Evolutionary conservation across 1,284 basidiomycete genomes (phyloP), one percentile per base, ranked within the genome.

Genomic region (Microbotryum saponariae): DNA sequence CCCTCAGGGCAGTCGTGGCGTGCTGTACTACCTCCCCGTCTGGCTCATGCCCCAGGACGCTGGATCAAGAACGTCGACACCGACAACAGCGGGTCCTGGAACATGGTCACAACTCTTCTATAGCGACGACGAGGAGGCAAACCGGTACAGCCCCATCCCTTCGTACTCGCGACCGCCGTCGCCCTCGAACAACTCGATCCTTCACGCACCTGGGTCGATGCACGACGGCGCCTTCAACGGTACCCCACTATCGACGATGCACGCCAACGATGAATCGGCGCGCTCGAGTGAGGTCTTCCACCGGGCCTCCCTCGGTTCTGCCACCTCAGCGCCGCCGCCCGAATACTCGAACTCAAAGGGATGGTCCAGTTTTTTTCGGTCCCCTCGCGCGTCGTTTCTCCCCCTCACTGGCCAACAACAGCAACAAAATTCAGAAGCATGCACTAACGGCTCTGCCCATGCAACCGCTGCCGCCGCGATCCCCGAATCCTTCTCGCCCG

Each of bases 171-270:
- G 67, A 31, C 67, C 67, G 10, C 60, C 60, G 7, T 64, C 62
- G 16, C 67, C 67, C 6, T 61, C 64, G 45, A 65, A 61, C 65
- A 66, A 68, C 59, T 68, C 67, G 33, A 66, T 68, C 56, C 45
- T 66, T 49, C 60, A 68, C 46, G 67, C 64, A 12, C 63, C 67
- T 0, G 64, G 64, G 16, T 25, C 67, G 51, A 57, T 48, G 25
- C 67, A 68, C 60, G 67, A 68, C 33, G 67, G 67, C 29, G 67
- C 67, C 16, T 68, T 68, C 48, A 62, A 66, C 54, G 67, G 67
- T 27, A 54, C 51, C 8, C 59, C 50, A 23, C 56, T 68, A 42
- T 42, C 37, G 12, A 42, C 16, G 37, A 42, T 42, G 37, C 37
- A 42, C 37, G 37, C 37, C 37, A 42, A 42, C 37, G 37, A 42